Evolutionary conservation across 257 asterid genomes (phyloP).

Genomic region (Sherardia arvensis): DNA sequence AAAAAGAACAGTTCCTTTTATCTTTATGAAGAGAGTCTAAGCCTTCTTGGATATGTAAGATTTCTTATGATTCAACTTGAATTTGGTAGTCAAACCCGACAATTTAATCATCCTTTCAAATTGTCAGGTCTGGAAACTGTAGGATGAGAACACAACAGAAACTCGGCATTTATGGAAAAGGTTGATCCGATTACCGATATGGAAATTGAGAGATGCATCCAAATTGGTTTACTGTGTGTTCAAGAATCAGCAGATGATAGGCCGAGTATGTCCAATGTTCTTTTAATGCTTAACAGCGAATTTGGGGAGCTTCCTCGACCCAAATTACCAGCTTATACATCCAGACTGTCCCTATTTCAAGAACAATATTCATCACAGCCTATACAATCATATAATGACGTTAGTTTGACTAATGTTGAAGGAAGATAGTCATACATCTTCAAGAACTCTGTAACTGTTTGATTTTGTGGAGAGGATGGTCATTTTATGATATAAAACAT

Average conservation of each 20-base stretch:
- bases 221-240: background rate
- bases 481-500: too few relatives aligned
- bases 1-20: background rate
- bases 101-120: background rate
- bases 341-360: background rate
- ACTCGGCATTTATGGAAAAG: background rate
- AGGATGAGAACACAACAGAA: background rate
- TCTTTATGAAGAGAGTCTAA: background rate
- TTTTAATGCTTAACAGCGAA: background rate
- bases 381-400: background rate
- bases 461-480: background rate
- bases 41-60: background rate
- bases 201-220: background rate
- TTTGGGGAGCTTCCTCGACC: background rate
- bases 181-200: background rate
- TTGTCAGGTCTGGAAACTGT: background rate
- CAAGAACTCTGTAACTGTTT: background rate
- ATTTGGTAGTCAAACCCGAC: background rate
- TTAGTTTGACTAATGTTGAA: background rate
- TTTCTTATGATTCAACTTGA: background rate
- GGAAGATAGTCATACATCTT: background rate
- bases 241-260: background rate
- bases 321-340: background rate
- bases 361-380: background rate
- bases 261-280: background rate